Evolutionary conservation across 768 basidiomycete genomes (phyloP).

Genomic region (Leccinum sublutescens): DNA sequence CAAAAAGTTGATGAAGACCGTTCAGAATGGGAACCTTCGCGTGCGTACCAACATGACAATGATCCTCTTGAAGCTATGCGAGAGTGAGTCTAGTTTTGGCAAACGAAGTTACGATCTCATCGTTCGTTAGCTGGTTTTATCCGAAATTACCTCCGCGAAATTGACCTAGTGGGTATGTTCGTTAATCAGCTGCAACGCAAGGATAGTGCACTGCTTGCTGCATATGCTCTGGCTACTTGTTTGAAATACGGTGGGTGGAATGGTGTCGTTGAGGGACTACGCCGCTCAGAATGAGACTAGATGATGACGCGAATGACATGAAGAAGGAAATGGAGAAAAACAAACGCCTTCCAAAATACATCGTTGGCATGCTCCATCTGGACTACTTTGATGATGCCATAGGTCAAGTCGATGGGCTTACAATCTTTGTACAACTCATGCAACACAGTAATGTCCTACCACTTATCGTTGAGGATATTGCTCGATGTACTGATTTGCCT

Average conservation of each 20-base stretch:
- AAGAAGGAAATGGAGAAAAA: conserved; percentile 1
- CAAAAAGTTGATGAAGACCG: conserved; percentile 4
- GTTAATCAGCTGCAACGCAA: conserved; percentile 16
- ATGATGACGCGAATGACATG: conserved; percentile 10
- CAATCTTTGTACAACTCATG: conserved; percentile 24
- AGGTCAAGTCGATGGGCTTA: conserved; percentile 23
- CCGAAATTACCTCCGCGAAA: conserved; percentile 10
- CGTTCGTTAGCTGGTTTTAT: conserved; percentile 6
- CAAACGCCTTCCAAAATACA: conserved; percentile 5
- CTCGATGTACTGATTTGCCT: background rate
- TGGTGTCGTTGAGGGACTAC: background rate
- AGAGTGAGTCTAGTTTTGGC: conserved; percentile 9
- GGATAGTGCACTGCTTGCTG: conserved; percentile 18
- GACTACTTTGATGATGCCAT: conserved; percentile 28
- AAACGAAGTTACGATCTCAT: background rate
- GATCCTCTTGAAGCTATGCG: conserved; percentile 21
- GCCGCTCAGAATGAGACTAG: conserved; percentile 3
- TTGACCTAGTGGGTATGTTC: conserved; percentile 10
- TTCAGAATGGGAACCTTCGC: background rate
- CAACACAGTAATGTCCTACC: conserved; percentile 12
- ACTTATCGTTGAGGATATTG: background rate
- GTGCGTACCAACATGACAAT: conserved; percentile 26
- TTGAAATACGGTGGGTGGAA: conserved; percentile 14
- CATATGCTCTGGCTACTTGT: conserved; percentile 20
- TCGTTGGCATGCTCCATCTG: conserved; percentile 19